Evolutionary conservation across 805 yeast genomes (phyloP).

Genomic region (Lipomyces japonicus): DNA sequence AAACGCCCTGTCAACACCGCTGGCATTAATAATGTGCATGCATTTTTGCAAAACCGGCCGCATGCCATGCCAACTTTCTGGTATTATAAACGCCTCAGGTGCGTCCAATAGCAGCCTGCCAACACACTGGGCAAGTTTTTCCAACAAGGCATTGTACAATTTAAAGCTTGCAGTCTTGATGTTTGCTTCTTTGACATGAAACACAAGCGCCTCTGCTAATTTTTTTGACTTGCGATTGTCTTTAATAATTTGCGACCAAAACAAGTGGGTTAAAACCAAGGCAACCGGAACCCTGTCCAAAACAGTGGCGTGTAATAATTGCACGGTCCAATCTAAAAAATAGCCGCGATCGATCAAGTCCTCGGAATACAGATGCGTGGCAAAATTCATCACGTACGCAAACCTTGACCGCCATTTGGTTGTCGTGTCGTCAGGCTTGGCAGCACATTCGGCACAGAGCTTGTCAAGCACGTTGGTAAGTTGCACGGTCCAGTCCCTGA

Average conservation of each 20-base stretch:
- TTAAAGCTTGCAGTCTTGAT: conserved; percentile 33
- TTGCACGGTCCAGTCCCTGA: conserved; percentile 87
- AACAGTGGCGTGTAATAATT: conserved; percentile 45
- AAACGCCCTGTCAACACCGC: conserved; percentile 15
- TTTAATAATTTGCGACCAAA: conserved; percentile 65
- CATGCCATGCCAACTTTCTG: conserved; percentile 34
- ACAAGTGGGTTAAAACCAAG: conserved; percentile 55
- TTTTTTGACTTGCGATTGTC: conserved; percentile 60
- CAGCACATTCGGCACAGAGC: conserved; percentile 46
- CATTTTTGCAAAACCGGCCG: conserved; percentile 33
- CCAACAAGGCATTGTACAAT: conserved; percentile 32
- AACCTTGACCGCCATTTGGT: conserved; percentile 49
- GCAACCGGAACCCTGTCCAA: conserved; percentile 46
- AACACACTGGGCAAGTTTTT: conserved; percentile 38
- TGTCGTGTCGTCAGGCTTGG: conserved; percentile 25
- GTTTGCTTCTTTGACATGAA: conserved; percentile 38
- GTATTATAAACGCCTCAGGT: conserved; percentile 37
- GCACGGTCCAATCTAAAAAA: conserved; percentile 62
- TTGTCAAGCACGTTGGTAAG: conserved; percentile 58
- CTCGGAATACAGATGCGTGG: conserved; percentile 65
- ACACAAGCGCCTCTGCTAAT: conserved; percentile 56
- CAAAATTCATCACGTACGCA: conserved; percentile 55
- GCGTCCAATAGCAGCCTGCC: conserved; percentile 29
- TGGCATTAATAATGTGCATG: conserved; percentile 11
- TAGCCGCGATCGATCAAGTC: conserved; percentile 57